Conservation (phyloP, 1,284 basidiomycete species). For the Apiotrichum gamsii region DNA sequence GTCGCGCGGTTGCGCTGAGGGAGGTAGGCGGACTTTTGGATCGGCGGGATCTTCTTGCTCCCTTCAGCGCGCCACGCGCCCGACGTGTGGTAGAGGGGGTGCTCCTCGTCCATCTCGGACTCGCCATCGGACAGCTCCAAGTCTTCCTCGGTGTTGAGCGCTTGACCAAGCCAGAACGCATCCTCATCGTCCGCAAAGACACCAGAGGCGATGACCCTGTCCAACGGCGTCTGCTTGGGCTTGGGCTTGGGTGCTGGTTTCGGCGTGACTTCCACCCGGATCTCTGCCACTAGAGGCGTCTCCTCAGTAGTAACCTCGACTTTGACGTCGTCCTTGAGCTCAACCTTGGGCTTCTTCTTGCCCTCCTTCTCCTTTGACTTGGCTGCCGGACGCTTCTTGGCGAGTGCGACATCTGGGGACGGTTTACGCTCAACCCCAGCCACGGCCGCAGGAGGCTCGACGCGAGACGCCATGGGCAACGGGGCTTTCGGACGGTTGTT, state of each 20-base stretch:
- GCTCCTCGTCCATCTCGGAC: constrained; percentile 21
- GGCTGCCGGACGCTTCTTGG: constrained; percentile 30
- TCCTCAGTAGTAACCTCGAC: constrained; percentile 8
- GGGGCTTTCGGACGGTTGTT: no score
- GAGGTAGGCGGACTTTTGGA: constrained; percentile 81
- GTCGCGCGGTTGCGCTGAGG: constrained; percentile 55
- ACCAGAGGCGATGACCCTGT: constrained; percentile 40
- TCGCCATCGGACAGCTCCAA: constrained; percentile 25
- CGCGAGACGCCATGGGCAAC: not conserved
- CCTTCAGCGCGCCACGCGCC: constrained; percentile 69
- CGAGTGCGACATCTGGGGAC: not conserved
- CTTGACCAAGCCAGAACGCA: constrained; percentile 65
- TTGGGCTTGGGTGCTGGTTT: constrained; percentile 22
- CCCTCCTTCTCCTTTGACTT: constrained; percentile 10
- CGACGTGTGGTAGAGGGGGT: constrained; percentile 32
- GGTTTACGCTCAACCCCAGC: not conserved
- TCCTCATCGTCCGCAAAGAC: constrained; percentile 88
- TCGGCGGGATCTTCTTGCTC: constrained; percentile 86
- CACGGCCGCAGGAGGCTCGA: not conserved
- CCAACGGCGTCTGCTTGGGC: constrained; percentile 22
- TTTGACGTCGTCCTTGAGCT: constrained; percentile 9
- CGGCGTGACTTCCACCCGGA: constrained; percentile 23
- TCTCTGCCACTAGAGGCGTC: constrained; percentile 27
- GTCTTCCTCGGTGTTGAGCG: constrained; percentile 51
- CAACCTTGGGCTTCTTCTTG: constrained; percentile 13